phyloP scores from a whole-genome alignment of 225 moss, liverwort and hornwort genomes.

The Ulota crispa region DNA sequence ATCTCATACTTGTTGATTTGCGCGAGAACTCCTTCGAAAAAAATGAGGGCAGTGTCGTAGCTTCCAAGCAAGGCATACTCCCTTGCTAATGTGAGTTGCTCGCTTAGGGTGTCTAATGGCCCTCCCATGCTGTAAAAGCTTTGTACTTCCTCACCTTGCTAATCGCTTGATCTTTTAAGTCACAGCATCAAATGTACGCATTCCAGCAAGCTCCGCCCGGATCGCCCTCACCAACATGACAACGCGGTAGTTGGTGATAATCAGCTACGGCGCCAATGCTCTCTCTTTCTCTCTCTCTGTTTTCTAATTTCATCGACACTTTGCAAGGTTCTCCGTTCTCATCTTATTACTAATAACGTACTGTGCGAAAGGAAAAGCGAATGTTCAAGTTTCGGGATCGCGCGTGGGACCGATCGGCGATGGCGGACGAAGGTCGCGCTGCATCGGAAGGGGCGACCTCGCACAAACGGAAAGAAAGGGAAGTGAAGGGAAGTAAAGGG shows the following conservation, averaged over 20 bases:
- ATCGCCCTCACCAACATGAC: slow-evolving; percentile 11
- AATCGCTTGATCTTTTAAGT: not conserved
- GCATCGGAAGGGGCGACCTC: slow-evolving; percentile 23
- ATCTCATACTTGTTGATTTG: slow-evolving; percentile 88
- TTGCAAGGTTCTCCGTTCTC: not conserved
- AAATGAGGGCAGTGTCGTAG: slow-evolving; percentile 98
- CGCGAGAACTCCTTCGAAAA: slow-evolving; percentile 95
- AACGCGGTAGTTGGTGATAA: slow-evolving; percentile 13
- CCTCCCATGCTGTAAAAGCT: slow-evolving; percentile 74
- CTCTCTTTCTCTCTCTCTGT: not conserved
- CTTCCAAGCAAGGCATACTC: slow-evolving; percentile 98
- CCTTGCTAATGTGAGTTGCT: slow-evolving; percentile 96
- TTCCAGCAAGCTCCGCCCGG: not conserved
- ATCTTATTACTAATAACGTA: not conserved
- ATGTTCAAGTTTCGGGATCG: not conserved
- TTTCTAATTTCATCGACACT: not conserved
- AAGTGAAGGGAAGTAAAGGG: not conserved
- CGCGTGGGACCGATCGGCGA: slow-evolving; percentile 3
- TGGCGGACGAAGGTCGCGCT: slow-evolving; percentile 19
- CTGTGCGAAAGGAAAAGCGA: not conserved
- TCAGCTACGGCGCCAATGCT: not conserved
- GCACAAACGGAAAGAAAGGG: not conserved
- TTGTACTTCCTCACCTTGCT: slow-evolving; percentile 18
- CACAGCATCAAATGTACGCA: not conserved
- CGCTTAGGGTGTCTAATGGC: slow-evolving; percentile 76